Base-by-base conservation (phyloP, 2,329 filamentous ascomycete genomes). In the Hirsutella minnesotensis region DNA sequence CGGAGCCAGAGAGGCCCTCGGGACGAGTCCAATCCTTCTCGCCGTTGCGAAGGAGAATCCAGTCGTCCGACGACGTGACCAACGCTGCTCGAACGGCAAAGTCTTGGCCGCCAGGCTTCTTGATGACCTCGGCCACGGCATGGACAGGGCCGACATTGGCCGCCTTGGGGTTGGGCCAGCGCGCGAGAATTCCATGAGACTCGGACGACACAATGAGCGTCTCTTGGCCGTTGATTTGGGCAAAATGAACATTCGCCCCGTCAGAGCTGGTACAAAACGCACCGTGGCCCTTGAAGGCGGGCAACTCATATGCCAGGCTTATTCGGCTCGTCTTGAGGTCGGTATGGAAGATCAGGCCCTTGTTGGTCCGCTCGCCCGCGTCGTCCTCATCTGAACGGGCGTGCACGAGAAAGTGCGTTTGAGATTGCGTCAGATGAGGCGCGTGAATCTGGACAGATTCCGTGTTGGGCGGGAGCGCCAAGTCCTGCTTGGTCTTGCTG, bases 181-280 rank as follows among this genome's bases (percentile, higher is more conserved):
- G 76, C 13, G 79, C 83, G 27, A 95, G 69, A 33, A 88, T 65
- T n/a, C 73, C 79, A 51, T 89, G 78, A 1, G 86, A 92, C 22
- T 70, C 70, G 0, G 88, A 94, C 2, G 86, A 86, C 5, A 86
- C 72, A 21, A 95, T 69, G 24, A 75, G 69, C 3, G 87, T 70
- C 55, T 94, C 86, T 9, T 83, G 77, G 29, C 79, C 69, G 0
- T 86, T 88, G 47, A 92, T 71, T 46, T 89, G 79, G 2, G 85
- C 89, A 59, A 96, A 95, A 66, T 87, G 95, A 8, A 95, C 82
- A 53, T 92, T 89, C 18, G 83, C 79, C 46, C 81, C 83, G 34
- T 77, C 75, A 2, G 80, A 85, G 62, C 83, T 92, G 1, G 79
- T 82, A 0, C 88, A 83, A 57, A 95, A 86, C 1, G 83, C 78